These are phyloP conservation scores for Adansonia grandidieri DNA, from an alignment of 441 rosid genomes.

Conservation along the genomic window DNA sequence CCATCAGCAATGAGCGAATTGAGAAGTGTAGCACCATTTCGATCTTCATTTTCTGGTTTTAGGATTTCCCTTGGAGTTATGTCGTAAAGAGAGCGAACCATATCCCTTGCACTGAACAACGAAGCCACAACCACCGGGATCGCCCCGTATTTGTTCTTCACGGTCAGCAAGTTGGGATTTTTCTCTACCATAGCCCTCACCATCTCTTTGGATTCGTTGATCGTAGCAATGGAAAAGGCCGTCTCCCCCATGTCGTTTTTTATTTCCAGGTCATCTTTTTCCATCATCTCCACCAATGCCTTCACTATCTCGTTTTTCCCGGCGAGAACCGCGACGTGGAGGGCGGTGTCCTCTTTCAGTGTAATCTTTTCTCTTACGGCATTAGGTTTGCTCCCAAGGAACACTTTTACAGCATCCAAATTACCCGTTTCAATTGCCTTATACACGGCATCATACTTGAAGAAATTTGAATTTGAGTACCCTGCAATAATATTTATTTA, in stretches of 20 bases:
- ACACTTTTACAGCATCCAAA: conserved; percentile 27
- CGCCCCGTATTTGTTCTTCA: conserved; percentile 32
- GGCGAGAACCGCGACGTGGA: conserved; percentile 41
- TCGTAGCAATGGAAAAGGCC: conserved; percentile 43
- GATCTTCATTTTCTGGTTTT: conserved; percentile 27
- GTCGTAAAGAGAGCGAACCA: conserved; percentile 38
- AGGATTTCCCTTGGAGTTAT: conserved; percentile 30
- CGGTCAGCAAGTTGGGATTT: conserved; percentile 25
- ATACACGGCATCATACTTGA: conserved; percentile 14
- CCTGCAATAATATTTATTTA: conserved; percentile 2
- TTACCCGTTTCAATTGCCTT: conserved; percentile 27
- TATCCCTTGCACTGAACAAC: conserved; percentile 35
- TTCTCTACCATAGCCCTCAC: conserved; percentile 31
- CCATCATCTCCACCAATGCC: conserved; percentile 26
- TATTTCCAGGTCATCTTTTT: conserved; percentile 21
- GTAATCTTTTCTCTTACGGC: conserved; percentile 36
- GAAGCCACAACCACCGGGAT: conserved; percentile 52
- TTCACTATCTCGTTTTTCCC: conserved; percentile 36
- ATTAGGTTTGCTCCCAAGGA: conserved; percentile 20
- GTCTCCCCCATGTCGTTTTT: conserved; percentile 38
- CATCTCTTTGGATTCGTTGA: conserved; percentile 37
- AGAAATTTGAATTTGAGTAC: background rate
- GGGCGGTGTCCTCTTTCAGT: conserved; percentile 42
- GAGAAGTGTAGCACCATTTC: conserved; percentile 46
- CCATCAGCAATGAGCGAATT: conserved; percentile 40